These are phyloP conservation scores for Wolfiporia cocos DNA, from an alignment of 1,284 basidiomycete genomes.

Conservation along the genomic window DNA sequence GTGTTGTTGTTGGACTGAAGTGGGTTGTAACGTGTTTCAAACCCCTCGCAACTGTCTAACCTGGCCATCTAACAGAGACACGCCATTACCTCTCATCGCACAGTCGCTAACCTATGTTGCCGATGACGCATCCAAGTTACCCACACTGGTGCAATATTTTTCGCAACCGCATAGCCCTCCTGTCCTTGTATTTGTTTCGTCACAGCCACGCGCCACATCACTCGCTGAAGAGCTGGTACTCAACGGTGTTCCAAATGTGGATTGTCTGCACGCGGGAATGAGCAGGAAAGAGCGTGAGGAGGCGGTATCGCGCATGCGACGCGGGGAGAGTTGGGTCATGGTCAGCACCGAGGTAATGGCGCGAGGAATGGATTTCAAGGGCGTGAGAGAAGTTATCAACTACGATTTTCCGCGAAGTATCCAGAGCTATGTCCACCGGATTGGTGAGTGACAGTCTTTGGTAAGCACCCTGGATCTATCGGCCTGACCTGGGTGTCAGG, in stretches of 20 bases:
- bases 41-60: not conserved
- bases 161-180: slow-evolving; percentile 87
- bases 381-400: slow-evolving; percentile 92
- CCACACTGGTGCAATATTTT: slow-evolving; percentile 68
- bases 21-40: slow-evolving; percentile 31
- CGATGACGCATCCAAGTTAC: slow-evolving; percentile 89
- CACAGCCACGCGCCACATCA: slow-evolving; percentile 87
- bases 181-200: slow-evolving; percentile 90
- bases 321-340: slow-evolving; percentile 88
- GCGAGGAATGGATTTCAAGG: slow-evolving; percentile 96
- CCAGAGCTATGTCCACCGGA: slow-evolving; percentile 93
- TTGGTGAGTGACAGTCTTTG: slow-evolving; percentile 47
- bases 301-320: slow-evolving; percentile 78
- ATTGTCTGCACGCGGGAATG: slow-evolving; percentile 88
- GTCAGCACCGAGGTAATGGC: slow-evolving; percentile 94
- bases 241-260: slow-evolving; percentile 83
- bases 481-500: slow-evolving; percentile 29
- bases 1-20: slow-evolving; percentile 94
- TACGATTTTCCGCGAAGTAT: slow-evolving; percentile 94
- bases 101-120: slow-evolving; percentile 91
- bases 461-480: not conserved
- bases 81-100: slow-evolving; percentile 69
- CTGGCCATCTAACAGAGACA: slow-evolving; percentile 2
- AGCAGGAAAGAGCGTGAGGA: slow-evolving; percentile 85
- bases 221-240: slow-evolving; percentile 83